Conservation (phyloP, 768 basidiomycete species). For the Chiua virens region DNA sequence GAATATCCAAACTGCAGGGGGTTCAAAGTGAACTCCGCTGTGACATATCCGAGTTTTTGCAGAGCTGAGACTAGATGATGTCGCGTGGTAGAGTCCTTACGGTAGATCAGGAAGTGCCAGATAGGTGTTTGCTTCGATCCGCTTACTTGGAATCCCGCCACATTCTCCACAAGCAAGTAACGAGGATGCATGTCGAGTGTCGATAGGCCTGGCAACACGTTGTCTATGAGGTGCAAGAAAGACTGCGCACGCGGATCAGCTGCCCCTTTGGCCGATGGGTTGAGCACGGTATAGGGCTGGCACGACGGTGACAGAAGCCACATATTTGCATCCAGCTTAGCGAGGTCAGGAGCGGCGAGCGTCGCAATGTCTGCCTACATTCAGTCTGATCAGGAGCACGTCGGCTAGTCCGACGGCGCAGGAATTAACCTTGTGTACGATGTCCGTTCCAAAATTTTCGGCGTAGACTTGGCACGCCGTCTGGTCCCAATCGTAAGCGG, state of each 20-base stretch:
- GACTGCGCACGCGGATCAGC: conserved; percentile 73
- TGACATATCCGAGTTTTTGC: conserved; percentile 52
- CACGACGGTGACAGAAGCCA: conserved; percentile 85
- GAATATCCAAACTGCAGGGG: conserved; percentile 78
- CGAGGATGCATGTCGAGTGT: conserved; percentile 46
- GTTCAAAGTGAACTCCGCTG: conserved; percentile 64
- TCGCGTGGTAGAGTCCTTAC: conserved; percentile 66
- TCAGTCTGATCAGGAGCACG: conserved; percentile 1
- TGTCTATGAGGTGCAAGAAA: conserved; percentile 68
- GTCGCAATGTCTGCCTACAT: conserved; percentile 59
- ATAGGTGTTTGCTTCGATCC: background rate
- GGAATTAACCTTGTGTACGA: conserved; percentile 39
- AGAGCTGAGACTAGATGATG: conserved; percentile 53
- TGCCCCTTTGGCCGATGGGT: conserved; percentile 67
- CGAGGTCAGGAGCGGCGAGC: conserved; percentile 49
- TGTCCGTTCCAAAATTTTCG: conserved; percentile 51
- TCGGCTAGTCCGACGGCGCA: background rate
- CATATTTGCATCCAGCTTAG: conserved; percentile 50
- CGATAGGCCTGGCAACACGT: conserved; percentile 60
- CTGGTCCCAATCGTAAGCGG: conserved; percentile 86
- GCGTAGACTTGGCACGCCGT: conserved; percentile 68
- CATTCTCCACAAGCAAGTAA: conserved; percentile 73
- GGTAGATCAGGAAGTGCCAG: conserved; percentile 1
- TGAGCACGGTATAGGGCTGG: conserved; percentile 81
- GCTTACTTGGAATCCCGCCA: conserved; percentile 78